Percentiles rank a stretch among this genome's conserved stretches.
Conservation (phyloP, 169 alveolate species). For the Babesia gibsoni region DNA sequence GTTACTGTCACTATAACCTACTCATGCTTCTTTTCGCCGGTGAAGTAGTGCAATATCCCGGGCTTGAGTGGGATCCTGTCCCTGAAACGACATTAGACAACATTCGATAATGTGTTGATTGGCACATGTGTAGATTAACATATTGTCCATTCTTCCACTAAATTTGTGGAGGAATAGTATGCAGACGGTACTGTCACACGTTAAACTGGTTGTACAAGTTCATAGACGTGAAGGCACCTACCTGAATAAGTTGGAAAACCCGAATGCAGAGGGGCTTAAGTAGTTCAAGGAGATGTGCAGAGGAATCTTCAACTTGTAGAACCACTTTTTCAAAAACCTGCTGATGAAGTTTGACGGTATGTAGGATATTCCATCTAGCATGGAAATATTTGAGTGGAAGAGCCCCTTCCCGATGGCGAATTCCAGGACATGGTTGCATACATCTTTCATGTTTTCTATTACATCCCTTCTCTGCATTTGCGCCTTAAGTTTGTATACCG, state of each 20-base stretch:
- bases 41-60: slow-evolving; percentile 16
- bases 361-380: slow-evolving; percentile 37
- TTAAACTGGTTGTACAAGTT: too few relatives aligned
- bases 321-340: slow-evolving; percentile 6
- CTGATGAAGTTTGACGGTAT: slow-evolving; percentile 15
- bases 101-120: too few relatives aligned
- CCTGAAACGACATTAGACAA: too few relatives aligned
- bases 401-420: slow-evolving; percentile 38
- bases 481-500: slow-evolving; percentile 13
- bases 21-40: slow-evolving; percentile 14
- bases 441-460: slow-evolving; percentile 32
- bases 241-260: slow-evolving; percentile 59
- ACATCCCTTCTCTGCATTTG: slow-evolving; percentile 31
- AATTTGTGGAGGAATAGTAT: too few relatives aligned
- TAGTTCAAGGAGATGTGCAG: slow-evolving; percentile 34
- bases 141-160: too few relatives aligned
- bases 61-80: slow-evolving; percentile 29
- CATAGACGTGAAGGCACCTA: slow-evolving; percentile 3
- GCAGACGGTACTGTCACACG: too few relatives aligned
- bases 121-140: too few relatives aligned
- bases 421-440: slow-evolving; percentile 39
- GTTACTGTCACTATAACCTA: background rate
- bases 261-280: slow-evolving; percentile 58
- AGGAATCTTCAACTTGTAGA: slow-evolving; percentile 29
- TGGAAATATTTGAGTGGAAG: slow-evolving; percentile 35